Conservation (phyloP, 768 basidiomycete species). For the Phanerodontia chrysosporium region DNA sequence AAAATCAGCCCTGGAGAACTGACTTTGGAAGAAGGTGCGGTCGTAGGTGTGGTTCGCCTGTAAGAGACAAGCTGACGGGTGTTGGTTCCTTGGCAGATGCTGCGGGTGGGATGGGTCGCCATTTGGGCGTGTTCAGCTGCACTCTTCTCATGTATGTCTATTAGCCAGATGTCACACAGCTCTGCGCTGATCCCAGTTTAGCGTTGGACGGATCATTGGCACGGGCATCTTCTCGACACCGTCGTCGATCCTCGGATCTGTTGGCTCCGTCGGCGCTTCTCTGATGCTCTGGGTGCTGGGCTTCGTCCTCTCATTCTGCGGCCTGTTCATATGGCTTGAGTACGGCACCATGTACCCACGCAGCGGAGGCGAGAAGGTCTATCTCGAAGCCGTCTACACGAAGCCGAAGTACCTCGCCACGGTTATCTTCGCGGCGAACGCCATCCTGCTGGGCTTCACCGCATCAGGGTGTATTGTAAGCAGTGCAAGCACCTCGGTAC, state of each 20-base stretch:
- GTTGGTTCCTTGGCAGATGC: conserved; percentile 28
- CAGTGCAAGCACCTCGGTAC: not conserved
- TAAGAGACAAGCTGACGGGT: not conserved
- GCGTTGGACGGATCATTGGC: conserved; percentile 52
- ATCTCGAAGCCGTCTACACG: conserved; percentile 51
- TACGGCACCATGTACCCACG: conserved; percentile 62
- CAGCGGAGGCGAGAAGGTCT: conserved; percentile 61
- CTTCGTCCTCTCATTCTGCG: conserved; percentile 53
- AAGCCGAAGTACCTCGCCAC: conserved; percentile 30
- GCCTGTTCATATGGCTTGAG: conserved; percentile 60
- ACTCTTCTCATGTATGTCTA: conserved; percentile 46
- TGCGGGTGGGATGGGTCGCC: conserved; percentile 53
- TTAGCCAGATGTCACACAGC: not conserved
- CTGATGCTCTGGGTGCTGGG: conserved; percentile 64
- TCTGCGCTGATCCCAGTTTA: not conserved
- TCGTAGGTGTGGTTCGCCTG: not conserved
- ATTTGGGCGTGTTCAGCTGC: conserved; percentile 52
- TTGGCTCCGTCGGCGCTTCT: conserved; percentile 55
- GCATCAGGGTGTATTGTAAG: conserved; percentile 26
- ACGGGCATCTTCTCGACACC: conserved; percentile 67
- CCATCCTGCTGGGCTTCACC: conserved; percentile 35
- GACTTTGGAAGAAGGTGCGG: not conserved
- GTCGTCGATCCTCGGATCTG: conserved; percentile 51
- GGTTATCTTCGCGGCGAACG: conserved; percentile 31
- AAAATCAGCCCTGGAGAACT: not conserved